Conservation (phyloP, 768 basidiomycete genomes). For the Lactifluus piperatus region DNA sequence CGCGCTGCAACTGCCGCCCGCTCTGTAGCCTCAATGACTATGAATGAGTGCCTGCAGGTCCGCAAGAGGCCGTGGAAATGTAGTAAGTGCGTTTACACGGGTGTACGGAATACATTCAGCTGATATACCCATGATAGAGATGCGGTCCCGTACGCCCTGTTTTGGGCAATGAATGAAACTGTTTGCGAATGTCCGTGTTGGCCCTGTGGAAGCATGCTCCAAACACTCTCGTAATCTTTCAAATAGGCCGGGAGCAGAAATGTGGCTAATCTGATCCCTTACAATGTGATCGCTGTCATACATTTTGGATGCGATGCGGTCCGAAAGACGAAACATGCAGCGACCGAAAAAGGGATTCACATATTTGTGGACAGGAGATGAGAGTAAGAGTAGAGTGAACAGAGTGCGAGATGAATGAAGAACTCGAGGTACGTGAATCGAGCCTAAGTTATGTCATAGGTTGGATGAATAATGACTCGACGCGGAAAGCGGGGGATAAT, state of each 20-base stretch:
- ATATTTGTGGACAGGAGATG: background rate
- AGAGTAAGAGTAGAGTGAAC: conserved; percentile 1
- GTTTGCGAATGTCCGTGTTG: conserved; percentile 11
- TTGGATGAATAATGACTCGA: conserved; percentile 8
- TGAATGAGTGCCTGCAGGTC: conserved; percentile 18
- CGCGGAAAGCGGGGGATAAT: conserved; percentile 16
- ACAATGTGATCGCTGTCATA: conserved; percentile 15
- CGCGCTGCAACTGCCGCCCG: conserved; percentile 14
- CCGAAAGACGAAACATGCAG: background rate
- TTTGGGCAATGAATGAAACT: conserved; percentile 17
- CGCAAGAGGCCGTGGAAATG: conserved; percentile 19
- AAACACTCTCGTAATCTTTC: conserved; percentile 16
- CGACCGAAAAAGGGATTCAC: background rate
- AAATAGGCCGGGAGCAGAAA: conserved; percentile 7
- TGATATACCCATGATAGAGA: conserved; percentile 15
- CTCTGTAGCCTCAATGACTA: conserved; percentile 15
- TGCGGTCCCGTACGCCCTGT: conserved; percentile 15
- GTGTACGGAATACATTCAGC: conserved; percentile 18
- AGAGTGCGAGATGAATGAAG: conserved; percentile 12
- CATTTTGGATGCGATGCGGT: conserved; percentile 8
- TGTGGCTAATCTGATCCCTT: conserved; percentile 16
- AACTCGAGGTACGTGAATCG: conserved; percentile 17
- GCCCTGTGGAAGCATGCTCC: conserved; percentile 16
- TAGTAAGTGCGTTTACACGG: conserved; percentile 16
- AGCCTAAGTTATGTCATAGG: conserved; percentile 20